Base-by-base conservation (phyloP, 2,329 filamentous ascomycete genomes). In the Penicillium hordei region DNA sequence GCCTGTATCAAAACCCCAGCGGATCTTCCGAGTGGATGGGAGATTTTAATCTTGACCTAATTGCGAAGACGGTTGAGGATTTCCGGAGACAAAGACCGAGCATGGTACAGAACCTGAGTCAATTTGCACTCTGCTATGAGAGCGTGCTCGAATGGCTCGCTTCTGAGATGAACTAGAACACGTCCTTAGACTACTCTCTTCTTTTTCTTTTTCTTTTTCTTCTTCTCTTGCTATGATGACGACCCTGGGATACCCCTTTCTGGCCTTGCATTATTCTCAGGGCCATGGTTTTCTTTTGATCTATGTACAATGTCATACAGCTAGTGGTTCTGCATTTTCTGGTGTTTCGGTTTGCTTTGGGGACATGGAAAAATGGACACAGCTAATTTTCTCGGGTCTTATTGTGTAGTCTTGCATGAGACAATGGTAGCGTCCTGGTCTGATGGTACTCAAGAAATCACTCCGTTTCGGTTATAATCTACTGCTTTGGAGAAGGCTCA, bases 51-150 rank as follows among this genome's bases (percentile, higher is more conserved):
- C 71, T 90, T 2, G 94, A 99, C 72, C 75, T 97, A 59, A 87
- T 99, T 48, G 87, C 90, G 61, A 87, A 86, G 71, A 94, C 93
- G 0, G 93, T 99, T 1, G 89, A 94, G 66, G 92, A 97, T 67
- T 96, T 99, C 74, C 83, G 94, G 56, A 81, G 83, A 48, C 94
- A 99, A 77, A 82, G 94, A 63, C 78, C 97, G 21, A 97, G 92
- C 75, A 99, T 97, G 93, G 93, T 99, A 43, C 94, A 97, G 76
- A 97, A 89, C 68, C 78, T 97, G 57, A 83, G 91, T 60, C 94
- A 99, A 73, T 97, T 89, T 76, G 93, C 97, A 49, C 85, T 99
- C 34, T 99, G 94, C 75, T 99, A 99, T 74, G 94, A 99, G 78
- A 95, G 90, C 40, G 83, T 97, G 7, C 78, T 95, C 54, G 93